Percentiles rank a stretch among this genome's conserved stretches.
phyloP scores from a whole-genome alignment of 208 protist species.

The Leishmania turanica region DNA sequence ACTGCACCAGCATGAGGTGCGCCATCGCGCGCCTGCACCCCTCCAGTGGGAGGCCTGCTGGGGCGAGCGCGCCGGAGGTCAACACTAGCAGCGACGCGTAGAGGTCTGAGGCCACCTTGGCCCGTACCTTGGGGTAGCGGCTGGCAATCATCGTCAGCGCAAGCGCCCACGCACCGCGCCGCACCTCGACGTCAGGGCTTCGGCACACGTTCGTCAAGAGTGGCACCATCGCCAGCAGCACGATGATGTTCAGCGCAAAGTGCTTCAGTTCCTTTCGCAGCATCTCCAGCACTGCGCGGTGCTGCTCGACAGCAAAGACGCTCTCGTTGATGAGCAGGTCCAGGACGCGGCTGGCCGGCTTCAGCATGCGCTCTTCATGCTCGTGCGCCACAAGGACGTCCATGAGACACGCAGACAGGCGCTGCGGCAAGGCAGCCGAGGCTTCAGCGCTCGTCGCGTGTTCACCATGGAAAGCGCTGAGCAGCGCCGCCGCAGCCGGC shows the following conservation, averaged over 20 bases:
- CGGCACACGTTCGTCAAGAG: constrained; percentile 74
- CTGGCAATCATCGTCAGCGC: constrained; percentile 88
- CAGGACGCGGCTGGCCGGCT: constrained; percentile 70
- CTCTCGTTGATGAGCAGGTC: constrained; percentile 66
- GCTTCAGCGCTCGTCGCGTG: neutral
- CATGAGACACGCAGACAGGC: constrained; percentile 62
- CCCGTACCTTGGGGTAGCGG: constrained; percentile 92
- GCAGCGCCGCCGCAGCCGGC: constrained; percentile 66
- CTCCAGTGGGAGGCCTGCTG: constrained; percentile 12
- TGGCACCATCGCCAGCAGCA: constrained; percentile 72
- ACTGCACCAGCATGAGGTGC: constrained; percentile 65
- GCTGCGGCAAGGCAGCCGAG: constrained; percentile 15
- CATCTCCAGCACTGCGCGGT: constrained; percentile 54
- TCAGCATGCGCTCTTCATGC: constrained; percentile 80
- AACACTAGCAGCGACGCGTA: constrained; percentile 88
- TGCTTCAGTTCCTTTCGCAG: constrained; percentile 74
- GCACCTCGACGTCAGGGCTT: constrained; percentile 48
- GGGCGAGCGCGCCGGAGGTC: constrained; percentile 28
- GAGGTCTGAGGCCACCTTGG: constrained; percentile 78
- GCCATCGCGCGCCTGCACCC: constrained; percentile 57
- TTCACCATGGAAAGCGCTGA: constrained; percentile 37
- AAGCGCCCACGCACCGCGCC: constrained; percentile 61
- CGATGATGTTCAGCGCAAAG: constrained; percentile 74
- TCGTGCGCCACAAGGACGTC: constrained; percentile 46
- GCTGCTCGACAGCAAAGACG: constrained; percentile 47